A percentile compares a stretch with the other conserved stretches of the same genome.
These are phyloP conservation scores for Silene coronaria DNA, from an alignment of 179 eudicot species.

Conservation along the genomic window DNA sequence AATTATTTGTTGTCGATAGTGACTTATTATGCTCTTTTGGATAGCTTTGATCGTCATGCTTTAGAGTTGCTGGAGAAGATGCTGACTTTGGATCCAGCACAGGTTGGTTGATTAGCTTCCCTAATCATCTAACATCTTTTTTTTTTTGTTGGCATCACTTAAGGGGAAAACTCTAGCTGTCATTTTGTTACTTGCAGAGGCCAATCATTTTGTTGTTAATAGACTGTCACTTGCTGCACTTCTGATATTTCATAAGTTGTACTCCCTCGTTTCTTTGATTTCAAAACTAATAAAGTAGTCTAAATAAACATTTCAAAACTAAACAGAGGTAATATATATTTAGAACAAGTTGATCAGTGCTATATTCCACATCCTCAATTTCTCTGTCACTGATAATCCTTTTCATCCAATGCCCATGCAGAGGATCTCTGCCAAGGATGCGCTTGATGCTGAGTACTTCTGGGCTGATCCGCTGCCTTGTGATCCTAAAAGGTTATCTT, in stretches of 20 bases:
- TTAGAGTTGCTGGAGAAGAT: slow-evolving; percentile 78
- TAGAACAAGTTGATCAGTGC: background rate
- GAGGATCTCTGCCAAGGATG: slow-evolving; percentile 90
- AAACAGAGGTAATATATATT: background rate
- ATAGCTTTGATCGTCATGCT: slow-evolving; percentile 88
- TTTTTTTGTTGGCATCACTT: background rate
- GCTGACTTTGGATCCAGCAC: slow-evolving; percentile 86
- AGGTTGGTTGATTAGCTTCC: slow-evolving; percentile 38
- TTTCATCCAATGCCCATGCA: slow-evolving; percentile 22
- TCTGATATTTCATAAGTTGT: too few relatives aligned
- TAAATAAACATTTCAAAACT: background rate
- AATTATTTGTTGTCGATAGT: background rate
- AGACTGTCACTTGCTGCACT: background rate
- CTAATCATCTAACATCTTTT: background rate
- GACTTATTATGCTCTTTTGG: slow-evolving; percentile 3
- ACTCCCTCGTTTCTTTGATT: too few relatives aligned
- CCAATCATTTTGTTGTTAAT: background rate
- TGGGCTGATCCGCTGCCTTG: slow-evolving; percentile 95
- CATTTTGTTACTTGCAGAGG: too few relatives aligned
- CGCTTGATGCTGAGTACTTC: slow-evolving; percentile 92
- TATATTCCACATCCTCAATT: background rate
- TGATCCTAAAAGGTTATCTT: slow-evolving; percentile 76
- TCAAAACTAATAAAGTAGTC: background rate
- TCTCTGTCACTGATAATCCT: background rate
- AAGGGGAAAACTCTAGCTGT: background rate